Evolutionary conservation across 306 rosid genomes (phyloP).

Genomic region (Senna siamea): DNA sequence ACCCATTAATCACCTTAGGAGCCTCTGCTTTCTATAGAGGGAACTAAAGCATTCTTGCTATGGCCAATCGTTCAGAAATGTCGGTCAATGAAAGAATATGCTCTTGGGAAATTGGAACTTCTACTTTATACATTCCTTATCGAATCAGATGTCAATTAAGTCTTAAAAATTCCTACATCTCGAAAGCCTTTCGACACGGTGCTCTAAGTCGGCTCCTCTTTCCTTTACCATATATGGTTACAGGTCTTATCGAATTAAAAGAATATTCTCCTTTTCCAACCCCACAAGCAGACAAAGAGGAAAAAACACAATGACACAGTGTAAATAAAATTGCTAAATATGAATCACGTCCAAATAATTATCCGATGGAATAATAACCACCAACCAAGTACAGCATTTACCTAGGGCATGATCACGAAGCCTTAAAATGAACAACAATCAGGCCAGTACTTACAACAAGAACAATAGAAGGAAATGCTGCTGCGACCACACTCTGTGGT

Average conservation of each 20-base stretch:
- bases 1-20: conserved; percentile 20
- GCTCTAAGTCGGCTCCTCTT: neutral
- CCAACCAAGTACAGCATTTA: neutral
- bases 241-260: neutral
- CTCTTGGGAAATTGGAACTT: neutral
- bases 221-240: neutral
- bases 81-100: neutral
- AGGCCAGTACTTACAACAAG: neutral
- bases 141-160: neutral
- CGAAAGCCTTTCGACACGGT: neutral
- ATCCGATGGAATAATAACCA: neutral
- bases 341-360: neutral
- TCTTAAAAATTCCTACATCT: neutral
- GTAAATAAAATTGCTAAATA: neutral
- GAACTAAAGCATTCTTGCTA: conserved; percentile 18
- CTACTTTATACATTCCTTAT: neutral
- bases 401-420: neutral
- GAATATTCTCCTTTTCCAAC: neutral
- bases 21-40: conserved; percentile 11
- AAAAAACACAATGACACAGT: too few relatives aligned
- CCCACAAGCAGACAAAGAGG: neutral
- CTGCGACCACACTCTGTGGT: neutral
- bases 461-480: conserved; percentile 7
- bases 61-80: neutral
- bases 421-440: neutral